Evolutionary conservation across 2,329 filamentous ascomycete species (phyloP), one percentile per base, ranked within the genome.

Genomic region (Kalmusia sp.): DNA sequence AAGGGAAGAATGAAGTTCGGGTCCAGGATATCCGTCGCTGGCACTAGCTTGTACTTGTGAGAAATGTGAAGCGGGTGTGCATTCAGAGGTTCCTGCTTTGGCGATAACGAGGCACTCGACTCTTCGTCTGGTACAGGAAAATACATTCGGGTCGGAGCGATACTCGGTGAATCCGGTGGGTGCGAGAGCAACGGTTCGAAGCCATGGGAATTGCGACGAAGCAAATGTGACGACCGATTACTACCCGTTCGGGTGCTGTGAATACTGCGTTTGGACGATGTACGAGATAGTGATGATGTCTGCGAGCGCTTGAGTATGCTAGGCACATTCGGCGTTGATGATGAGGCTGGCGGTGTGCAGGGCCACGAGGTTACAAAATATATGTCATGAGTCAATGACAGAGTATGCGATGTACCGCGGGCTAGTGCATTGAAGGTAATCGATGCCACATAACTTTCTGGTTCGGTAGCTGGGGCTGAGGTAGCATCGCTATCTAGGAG

Each of bases 351-450:
- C 9, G 78, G 73, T 6, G 73, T 77, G 63, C 83, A 86, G 15
- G 80, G 81, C 62, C 81, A 81, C 1, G 82, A 81, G 0, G 81
- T 77, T 37, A 86, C 70, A 61, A 85, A 86, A 24, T 80, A 76
- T 12, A 82, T 76, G 52, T 84, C 81, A 63, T 82, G 76, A 14
- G 68, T 72, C 22, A 85, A 68, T 1, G 77, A 61, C n/a, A 75
- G 50, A 2, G 58, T 64, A 40, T 69, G 56, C 2, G 43, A 55
- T 4, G 41, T 49, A 9, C 34, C 43, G 17, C 52, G 50, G 2
- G 59, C 52, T 6, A 63, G 46, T 14, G 63, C 62, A 8, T 54
- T 62, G 57, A 79, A 78, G 1, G 69, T 72, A 21, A 79, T 49
- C 1, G 67, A 64, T 14, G 70, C 67, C 2, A 60, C 62, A 17